Evolutionary conservation across 148 eudicot species (phyloP), one percentile per base, ranked within the genome.

Genomic region (Rhododendron ferrugineum): DNA sequence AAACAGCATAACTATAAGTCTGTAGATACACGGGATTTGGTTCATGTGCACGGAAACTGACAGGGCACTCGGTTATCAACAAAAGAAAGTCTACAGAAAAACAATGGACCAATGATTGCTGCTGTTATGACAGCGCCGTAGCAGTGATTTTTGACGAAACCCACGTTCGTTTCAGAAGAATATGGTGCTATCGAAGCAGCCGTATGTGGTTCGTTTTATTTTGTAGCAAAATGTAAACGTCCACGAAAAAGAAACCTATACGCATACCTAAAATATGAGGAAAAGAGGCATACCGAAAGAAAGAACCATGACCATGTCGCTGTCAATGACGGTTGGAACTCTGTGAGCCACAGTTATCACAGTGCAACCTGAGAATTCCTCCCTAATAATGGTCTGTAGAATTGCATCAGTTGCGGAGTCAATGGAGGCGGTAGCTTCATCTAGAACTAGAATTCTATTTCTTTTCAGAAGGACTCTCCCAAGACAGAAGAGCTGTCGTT

Each of bases 361-460:
- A 1, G 93, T 94, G 83, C 94, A 94, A 10, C 89, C 83, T 5
- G 92, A 82, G 81, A 94, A 92, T 64, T 94, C 94, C 44, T 89
- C 91, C 79, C 93, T 74, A 6, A 94, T 92, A 42, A 90, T 92
- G 73, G 70, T 91, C 86, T 94, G 96, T 50, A 94, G 86, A 82
- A 89, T 88, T 44, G 87, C 91, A 72, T 94, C 93, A 0, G 93
- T 94, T 26, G 91, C 87, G 1, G 92, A 88, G 79, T 94, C 94
- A 37, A 92, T 90, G 0, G 96, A 94, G 58, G 94, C 96, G 28
- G 94, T 94, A 18, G 94, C 94, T 91, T 94, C 96, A 81, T 94
- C 94, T 37, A 94, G 85, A 23, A 94, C 91, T 1, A 94, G 90
- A 58, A 94, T 91, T 87, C 74, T 89, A 89, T 90, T 94, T 88